Evolutionary conservation across 108 stramenopile genomes (phyloP).

Genomic region (Nitzschia putrida): DNA sequence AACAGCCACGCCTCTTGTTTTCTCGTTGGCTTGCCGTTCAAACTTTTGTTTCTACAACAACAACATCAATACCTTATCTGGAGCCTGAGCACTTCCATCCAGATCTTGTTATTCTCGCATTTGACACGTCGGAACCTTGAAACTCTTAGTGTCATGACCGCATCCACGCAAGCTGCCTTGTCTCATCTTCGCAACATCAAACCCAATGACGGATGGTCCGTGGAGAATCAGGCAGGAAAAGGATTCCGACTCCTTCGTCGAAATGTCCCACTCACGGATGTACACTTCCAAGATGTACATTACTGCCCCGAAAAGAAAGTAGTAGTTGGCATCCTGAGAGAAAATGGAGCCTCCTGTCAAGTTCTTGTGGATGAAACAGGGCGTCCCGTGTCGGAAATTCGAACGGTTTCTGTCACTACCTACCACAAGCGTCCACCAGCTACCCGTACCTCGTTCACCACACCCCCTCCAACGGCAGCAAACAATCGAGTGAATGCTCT

Average conservation of each 20-base stretch:
- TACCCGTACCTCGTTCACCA: background rate
- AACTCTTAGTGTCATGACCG: constrained; percentile 1
- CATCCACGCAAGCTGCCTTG: constrained; percentile 44
- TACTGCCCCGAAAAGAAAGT: constrained; percentile 17
- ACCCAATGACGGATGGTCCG: constrained; percentile 64
- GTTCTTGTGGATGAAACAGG: constrained; percentile 25
- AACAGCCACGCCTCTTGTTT: too few species aligned
- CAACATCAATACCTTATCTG: too few species aligned
- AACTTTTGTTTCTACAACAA: too few species aligned
- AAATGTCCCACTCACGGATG: constrained; percentile 39
- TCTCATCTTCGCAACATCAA: constrained; percentile 46
- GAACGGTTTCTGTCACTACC: constrained; percentile 8
- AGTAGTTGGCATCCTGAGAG: constrained; percentile 34
- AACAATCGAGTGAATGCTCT: background rate
- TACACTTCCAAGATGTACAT: constrained; percentile 33
- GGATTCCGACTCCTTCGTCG: constrained; percentile 49
- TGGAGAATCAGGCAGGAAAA: constrained; percentile 19
- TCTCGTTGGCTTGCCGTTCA: too few species aligned
- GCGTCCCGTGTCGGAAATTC: constrained; percentile 10
- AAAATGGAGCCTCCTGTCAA: constrained; percentile 24
- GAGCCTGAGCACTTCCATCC: too few species aligned
- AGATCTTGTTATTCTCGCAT: too few species aligned
- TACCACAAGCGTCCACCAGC: background rate
- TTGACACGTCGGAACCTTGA: too few species aligned
- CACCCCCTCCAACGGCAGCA: background rate